Evolutionary conservation across 2,329 filamentous ascomycete genomes (phyloP), one percentile per base, ranked within the genome.

Genomic region (Cladosporium sp.): DNA sequence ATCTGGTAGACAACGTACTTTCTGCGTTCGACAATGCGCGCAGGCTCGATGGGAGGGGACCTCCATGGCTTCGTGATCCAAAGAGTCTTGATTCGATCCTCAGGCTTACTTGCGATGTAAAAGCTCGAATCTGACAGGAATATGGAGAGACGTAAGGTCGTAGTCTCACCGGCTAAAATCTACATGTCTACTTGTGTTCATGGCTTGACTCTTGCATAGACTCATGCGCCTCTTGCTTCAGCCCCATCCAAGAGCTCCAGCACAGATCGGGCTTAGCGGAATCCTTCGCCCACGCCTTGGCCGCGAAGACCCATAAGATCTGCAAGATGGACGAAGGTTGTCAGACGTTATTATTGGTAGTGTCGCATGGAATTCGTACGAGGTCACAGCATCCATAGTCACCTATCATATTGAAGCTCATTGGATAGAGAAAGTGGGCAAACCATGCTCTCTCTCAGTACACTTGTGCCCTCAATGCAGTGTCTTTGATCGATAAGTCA

Each of bases 11-110:
- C 76, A 78, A 50, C 73, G 70, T 8, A 78, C 74, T 64, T 78
- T 78, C 59, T 76, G 68, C 37, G 70, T 67, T 51, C 76, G 70
- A 66, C 76, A 78, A 50, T 72, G 70, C 51, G 76, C 75, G 62
- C 76, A 78, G 5, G 76, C 75, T 60, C 74, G 65, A 42, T 75
- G 67, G 7, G 66, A 62, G 19, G 67, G 63, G 6, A 65, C 56
- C 37, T 67, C 66, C 47, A 52, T 59, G 40, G 30, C 30, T 34
- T 34, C 3, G 3, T 25, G 25, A 25, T 25, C 25, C 6, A 25
- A 6, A 25, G 25, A 6, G 3, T 6, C 25, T 25, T 25, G 25
- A 3, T 6, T 6, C 25, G 25, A 6, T 25, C 3, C 25, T 25
- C 25, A 20, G 20, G 42, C 19, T 15, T 45, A 19, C 19, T 45